Evolutionary conservation across 208 protist genomes (phyloP), one percentile per base, ranked within the genome.

Genomic region (Trypanosomatidae sp.): DNA sequence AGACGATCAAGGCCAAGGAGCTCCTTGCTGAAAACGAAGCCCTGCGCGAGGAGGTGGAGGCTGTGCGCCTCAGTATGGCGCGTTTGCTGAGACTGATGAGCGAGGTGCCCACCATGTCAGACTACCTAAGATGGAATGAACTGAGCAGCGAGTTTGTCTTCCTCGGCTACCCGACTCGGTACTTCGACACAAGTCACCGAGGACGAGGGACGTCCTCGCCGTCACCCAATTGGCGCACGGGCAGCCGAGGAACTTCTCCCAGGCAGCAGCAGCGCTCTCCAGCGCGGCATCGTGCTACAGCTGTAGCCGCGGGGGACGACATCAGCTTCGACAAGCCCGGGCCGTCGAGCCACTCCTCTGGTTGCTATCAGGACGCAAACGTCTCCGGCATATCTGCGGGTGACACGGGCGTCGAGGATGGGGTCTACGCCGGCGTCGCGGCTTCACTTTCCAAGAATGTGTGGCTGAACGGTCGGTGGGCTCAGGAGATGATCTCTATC

Each of bases 381-480:
- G 5, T 80, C 22, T 74, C 75, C 28, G 49, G 64, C 39, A 39
- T 56, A 10, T 80, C 69, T 22, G n/a, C 46, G 25, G 53, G 46
- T 0, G 76, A 74, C 50, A 96, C 92, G 4, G 92, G 92, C 39
- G 82, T 96, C 19, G 88, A 91, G 46, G 88, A 94, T 69, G 92
- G 92, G 25, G 80, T 96, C 55, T 96, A 96, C 75, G 83, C 80
- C 19, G 92, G 92, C 49, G 66, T 78, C 6, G 77, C 78, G 1
- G 71, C 82, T 30, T 71, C 84, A 52, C 71, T 82, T 66, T 89
- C 92, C 46, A 91, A 92, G 78, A 96, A 96, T 66, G 72, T 96
- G 4, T 95, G 90, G 86, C 82, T 96, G 13, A 96, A 91, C 72
- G 88, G 85, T 8, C 78, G 80, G 41, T 94, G 91, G 88, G 85